A percentile compares a stretch with the other conserved stretches of the same genome.
phyloP scores from a whole-genome alignment of 306 rosid genomes.

The Gastrolobium bilobum region DNA sequence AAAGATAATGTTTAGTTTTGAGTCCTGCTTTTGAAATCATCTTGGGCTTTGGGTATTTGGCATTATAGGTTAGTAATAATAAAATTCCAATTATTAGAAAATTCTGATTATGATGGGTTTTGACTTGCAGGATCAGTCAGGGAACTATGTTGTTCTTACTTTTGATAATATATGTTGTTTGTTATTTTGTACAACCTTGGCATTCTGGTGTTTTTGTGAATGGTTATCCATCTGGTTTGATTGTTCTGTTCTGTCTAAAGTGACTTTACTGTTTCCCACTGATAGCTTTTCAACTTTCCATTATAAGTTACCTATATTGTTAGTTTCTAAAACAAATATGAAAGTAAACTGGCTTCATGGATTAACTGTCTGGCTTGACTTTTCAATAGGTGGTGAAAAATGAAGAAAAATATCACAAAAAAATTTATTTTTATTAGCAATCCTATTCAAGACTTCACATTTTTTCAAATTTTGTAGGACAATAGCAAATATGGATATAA shows the following conservation, averaged over 20 bases:
- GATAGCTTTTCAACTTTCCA: slow-evolving; percentile 6
- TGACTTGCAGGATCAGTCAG: slow-evolving; percentile 6
- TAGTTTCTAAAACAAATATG: slow-evolving; percentile 23
- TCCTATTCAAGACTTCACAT: slow-evolving; percentile 46
- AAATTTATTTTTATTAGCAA: slow-evolving; percentile 19
- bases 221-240: neutral
- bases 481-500: slow-evolving; percentile 83
- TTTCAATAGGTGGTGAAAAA: slow-evolving; percentile 9
- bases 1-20: too few species aligned
- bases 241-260: neutral
- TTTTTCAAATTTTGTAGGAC: slow-evolving; percentile 72
- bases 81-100: neutral
- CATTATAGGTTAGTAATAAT: neutral
- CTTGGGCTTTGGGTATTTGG: neutral
- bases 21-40: neutral
- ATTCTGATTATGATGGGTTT: slow-evolving; percentile 6
- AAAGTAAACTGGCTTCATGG: neutral
- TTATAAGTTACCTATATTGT: neutral
- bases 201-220: slow-evolving; percentile 19
- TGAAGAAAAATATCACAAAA: neutral
- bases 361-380: slow-evolving; percentile 11
- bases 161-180: neutral
- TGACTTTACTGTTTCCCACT: neutral
- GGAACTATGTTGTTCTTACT: neutral
- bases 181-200: neutral